Conservation (phyloP, 768 basidiomycete species). For the Lentinula sp. region DNA sequence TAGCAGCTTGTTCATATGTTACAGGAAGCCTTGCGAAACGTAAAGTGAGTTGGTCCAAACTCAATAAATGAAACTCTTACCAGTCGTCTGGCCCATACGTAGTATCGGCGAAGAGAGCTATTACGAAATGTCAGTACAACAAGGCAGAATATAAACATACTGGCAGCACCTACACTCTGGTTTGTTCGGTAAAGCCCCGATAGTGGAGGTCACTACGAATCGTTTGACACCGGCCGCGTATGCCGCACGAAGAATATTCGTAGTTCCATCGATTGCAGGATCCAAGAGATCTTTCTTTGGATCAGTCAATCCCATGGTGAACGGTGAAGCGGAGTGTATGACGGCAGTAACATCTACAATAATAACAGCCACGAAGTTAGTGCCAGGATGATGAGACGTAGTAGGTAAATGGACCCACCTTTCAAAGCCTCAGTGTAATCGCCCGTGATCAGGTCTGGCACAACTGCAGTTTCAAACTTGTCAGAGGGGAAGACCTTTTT, state of each 20-base stretch:
- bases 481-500: constrained; percentile 4
- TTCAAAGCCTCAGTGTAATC: constrained; percentile 36
- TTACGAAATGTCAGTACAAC: no score
- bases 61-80: not conserved
- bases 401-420: constrained; percentile 17
- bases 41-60: not conserved
- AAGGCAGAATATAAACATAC: not conserved
- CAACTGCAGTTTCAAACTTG: constrained; percentile 8
- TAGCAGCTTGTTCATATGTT: constrained; percentile 13
- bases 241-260: constrained; percentile 17
- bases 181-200: constrained; percentile 8
- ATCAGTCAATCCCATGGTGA: constrained; percentile 7
- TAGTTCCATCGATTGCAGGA: constrained; percentile 16
- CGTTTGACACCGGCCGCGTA: constrained; percentile 13
- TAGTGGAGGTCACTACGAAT: constrained; percentile 15
- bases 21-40: constrained; percentile 10
- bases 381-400: not conserved
- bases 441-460: constrained; percentile 5
- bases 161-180: not conserved
- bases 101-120: not conserved
- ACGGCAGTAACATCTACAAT: not conserved
- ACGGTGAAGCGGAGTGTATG: constrained; percentile 10
- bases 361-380: not conserved
- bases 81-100: constrained; percentile 5
- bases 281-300: constrained; percentile 16